A percentile compares a stretch with the other conserved stretches of the same genome.
phyloP scores from a whole-genome alignment of 2,329 filamentous ascomycete species.

The Trichoderma guizhouense region DNA sequence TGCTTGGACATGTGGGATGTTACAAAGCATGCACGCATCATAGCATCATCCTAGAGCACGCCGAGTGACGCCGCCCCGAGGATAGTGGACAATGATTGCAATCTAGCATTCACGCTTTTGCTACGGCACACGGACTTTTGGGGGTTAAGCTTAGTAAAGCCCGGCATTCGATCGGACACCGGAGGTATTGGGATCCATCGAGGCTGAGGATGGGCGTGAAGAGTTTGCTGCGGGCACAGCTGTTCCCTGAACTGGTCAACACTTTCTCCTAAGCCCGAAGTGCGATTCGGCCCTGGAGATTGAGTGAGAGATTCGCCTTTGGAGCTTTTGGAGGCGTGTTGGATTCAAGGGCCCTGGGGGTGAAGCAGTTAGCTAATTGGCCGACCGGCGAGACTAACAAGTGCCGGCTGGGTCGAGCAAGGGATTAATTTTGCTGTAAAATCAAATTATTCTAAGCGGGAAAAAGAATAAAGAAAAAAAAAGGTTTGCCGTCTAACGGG shows the following conservation, averaged over 20 bases:
- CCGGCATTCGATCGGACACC: not conserved
- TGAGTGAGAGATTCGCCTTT: not conserved
- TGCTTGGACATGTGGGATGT: not conserved
- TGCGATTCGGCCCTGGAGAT: not conserved
- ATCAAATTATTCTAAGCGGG: not conserved
- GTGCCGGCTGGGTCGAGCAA: not conserved
- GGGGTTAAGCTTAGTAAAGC: constrained; percentile 11
- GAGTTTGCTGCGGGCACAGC: not conserved
- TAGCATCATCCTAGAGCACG: not conserved
- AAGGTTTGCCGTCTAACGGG: not conserved
- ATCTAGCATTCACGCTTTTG: not conserved
- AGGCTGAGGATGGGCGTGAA: not conserved
- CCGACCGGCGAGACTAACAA: not conserved
- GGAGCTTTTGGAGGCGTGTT: not conserved
- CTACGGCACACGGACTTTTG: not conserved
- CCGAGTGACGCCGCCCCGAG: not conserved
- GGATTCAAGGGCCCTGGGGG: not conserved
- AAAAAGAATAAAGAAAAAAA: not conserved
- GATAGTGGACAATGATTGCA: not conserved
- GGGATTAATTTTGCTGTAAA: not conserved
- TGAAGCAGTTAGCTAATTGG: not conserved
- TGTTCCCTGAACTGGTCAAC: not conserved
- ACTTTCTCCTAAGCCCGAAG: not conserved
- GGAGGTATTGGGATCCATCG: not conserved
- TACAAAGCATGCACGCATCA: not conserved